phyloP scores from a whole-genome alignment of 2,329 filamentous ascomycete genomes.

The Leptodontidium sp. region DNA sequence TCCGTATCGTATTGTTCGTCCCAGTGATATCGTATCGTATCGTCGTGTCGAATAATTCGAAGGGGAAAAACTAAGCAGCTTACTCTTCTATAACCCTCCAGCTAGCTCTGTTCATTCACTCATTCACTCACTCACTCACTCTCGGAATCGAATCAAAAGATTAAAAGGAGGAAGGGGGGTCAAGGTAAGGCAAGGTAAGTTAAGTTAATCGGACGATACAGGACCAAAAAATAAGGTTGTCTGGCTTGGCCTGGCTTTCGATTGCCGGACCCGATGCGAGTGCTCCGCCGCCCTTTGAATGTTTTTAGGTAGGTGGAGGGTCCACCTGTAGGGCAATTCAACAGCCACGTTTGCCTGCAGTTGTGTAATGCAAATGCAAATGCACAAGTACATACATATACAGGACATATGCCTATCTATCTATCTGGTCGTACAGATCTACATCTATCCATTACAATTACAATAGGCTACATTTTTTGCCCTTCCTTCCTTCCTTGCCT shows the following conservation, averaged over 20 bases:
- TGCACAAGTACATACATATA: background rate
- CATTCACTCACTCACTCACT: background rate
- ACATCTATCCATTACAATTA: too few relatives aligned
- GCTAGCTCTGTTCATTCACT: background rate
- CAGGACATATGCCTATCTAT: background rate
- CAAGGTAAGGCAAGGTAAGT: too few relatives aligned
- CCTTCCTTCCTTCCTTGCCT: background rate
- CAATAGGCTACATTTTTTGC: background rate
- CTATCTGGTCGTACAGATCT: too few relatives aligned
- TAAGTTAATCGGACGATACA: background rate
- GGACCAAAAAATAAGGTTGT: conserved; percentile 12
- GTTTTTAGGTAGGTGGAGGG: background rate
- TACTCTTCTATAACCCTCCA: background rate
- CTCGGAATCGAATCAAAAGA: background rate
- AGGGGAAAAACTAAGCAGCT: too few relatives aligned
- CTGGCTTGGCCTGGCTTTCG: background rate
- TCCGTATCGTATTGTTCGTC: background rate
- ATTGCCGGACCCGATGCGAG: conserved; percentile 6
- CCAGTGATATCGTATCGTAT: background rate
- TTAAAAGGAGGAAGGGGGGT: background rate
- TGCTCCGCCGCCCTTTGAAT: too few relatives aligned
- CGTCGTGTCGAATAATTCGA: background rate
- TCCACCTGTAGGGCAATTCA: conserved; percentile 9
- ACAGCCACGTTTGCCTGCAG: conserved; percentile 19
- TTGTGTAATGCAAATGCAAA: background rate